phyloP scores from a whole-genome alignment of 495 filamentous ascomycete genomes.

The Extremus antarcticus region DNA sequence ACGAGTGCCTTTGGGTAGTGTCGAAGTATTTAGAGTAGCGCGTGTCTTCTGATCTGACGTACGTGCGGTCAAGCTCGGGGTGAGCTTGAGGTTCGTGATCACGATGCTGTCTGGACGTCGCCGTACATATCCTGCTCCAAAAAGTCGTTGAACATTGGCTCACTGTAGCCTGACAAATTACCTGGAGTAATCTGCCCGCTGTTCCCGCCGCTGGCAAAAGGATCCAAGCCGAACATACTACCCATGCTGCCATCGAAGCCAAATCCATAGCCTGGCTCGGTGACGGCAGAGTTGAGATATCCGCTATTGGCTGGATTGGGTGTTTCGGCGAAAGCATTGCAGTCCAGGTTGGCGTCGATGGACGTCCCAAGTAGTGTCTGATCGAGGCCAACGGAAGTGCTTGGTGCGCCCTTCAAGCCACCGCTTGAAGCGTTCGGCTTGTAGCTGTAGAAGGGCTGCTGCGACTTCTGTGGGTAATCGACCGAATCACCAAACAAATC shows the following conservation, averaged over 20 bases:
- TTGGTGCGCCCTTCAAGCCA: slow-evolving; percentile 1
- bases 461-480: slow-evolving; percentile 2
- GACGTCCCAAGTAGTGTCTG: slow-evolving; percentile 15
- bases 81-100: too few relatives aligned
- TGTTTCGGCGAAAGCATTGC: background rate
- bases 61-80: too few relatives aligned
- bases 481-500: background rate
- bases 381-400: slow-evolving; percentile 10
- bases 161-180: background rate
- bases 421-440: slow-evolving; percentile 20
- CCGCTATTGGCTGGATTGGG: background rate
- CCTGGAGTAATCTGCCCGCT: background rate
- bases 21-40: too few relatives aligned
- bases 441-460: slow-evolving; percentile 32
- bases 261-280: background rate
- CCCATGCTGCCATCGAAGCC: background rate
- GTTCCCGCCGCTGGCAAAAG: background rate
- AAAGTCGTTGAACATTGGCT: background rate
- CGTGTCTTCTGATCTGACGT: too few relatives aligned
- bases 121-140: background rate
- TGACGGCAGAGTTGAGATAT: background rate
- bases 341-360: slow-evolving; percentile 11
- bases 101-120: background rate
- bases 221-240: background rate
- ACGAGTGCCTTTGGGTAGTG: too few relatives aligned